Conservation (phyloP, 2,329 filamentous ascomycete genomes). For the Ophiocordyceps australis region DNA sequence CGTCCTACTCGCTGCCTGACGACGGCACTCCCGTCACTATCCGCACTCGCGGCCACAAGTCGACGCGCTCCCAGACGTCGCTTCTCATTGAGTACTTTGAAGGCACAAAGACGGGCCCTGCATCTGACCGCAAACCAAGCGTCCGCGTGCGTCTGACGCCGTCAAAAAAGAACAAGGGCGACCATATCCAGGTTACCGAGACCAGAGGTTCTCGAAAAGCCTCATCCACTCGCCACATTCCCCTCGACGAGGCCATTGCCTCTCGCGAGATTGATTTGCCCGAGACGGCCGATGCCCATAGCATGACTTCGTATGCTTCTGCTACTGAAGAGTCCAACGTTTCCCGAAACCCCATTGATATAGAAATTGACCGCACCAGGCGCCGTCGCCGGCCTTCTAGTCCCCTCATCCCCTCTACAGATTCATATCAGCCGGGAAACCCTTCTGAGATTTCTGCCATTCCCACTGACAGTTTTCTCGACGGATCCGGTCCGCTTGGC, state of each 20-base stretch:
- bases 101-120: constrained; percentile 44
- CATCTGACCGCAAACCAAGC: constrained; percentile 57
- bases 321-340: constrained; percentile 66
- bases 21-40: constrained; percentile 89
- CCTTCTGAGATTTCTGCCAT: constrained; percentile 77
- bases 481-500: constrained; percentile 31
- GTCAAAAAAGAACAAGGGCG: constrained; percentile 48
- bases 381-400: constrained; percentile 46
- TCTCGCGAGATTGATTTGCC: constrained; percentile 23
- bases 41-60: constrained; percentile 47
- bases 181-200: constrained; percentile 77
- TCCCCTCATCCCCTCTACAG: constrained; percentile 41
- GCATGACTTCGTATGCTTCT: constrained; percentile 59
- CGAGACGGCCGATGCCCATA: constrained; percentile 42
- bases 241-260: constrained; percentile 23
- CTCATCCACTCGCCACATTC: constrained; percentile 33
- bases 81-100: constrained; percentile 93
- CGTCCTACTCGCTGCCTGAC: constrained; percentile 64
- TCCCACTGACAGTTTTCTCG: constrained; percentile 41
- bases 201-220: constrained; percentile 55
- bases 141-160: constrained; percentile 68
- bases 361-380: constrained; percentile 57
- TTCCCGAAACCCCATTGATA: constrained; percentile 62
- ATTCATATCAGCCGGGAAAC: constrained; percentile 43
- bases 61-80: constrained; percentile 63